These are phyloP conservation scores for Magnaporthiopsis rhizophila DNA, from an alignment of 2,329 filamentous ascomycete genomes.

Conservation along the genomic window DNA sequence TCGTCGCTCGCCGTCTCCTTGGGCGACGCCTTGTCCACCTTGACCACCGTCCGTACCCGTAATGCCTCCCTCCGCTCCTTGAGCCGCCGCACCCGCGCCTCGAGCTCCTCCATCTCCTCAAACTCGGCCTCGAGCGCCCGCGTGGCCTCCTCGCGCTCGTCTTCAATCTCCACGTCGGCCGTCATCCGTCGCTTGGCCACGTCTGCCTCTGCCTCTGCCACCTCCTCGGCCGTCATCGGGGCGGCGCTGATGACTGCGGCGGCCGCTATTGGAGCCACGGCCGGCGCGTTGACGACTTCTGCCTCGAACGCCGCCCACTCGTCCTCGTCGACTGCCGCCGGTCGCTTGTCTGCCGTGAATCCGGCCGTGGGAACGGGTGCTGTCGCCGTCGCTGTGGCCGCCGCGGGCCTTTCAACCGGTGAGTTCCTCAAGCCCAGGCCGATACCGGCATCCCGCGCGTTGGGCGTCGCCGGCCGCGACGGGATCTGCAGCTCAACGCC, in stretches of 20 bases:
- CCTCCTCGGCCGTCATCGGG: constrained; percentile 56
- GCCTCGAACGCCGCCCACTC: constrained; percentile 86
- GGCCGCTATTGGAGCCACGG: not conserved
- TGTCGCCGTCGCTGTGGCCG: constrained; percentile 8
- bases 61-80: constrained; percentile 66
- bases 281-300: constrained; percentile 52
- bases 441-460: constrained; percentile 29
- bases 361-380: constrained; percentile 13
- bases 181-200: constrained; percentile 44
- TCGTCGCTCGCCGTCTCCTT: constrained; percentile 32
- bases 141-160: constrained; percentile 68
- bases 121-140: constrained; percentile 69
- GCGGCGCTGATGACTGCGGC: constrained; percentile 61
- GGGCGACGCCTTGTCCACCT: not conserved
- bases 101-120: constrained; percentile 74
- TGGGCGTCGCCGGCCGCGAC: constrained; percentile 54
- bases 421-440: constrained; percentile 31
- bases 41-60: constrained; percentile 27
- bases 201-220: constrained; percentile 46
- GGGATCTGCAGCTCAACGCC: constrained; percentile 56
- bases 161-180: constrained; percentile 47
- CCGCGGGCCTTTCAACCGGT: constrained; percentile 22
- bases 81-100: constrained; percentile 59
- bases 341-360: constrained; percentile 5
- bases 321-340: constrained; percentile 55